Evolutionary conservation across 2,329 filamentous ascomycete genomes (phyloP), one percentile per base, ranked within the genome.

Genomic region (Ophiostoma ips): DNA sequence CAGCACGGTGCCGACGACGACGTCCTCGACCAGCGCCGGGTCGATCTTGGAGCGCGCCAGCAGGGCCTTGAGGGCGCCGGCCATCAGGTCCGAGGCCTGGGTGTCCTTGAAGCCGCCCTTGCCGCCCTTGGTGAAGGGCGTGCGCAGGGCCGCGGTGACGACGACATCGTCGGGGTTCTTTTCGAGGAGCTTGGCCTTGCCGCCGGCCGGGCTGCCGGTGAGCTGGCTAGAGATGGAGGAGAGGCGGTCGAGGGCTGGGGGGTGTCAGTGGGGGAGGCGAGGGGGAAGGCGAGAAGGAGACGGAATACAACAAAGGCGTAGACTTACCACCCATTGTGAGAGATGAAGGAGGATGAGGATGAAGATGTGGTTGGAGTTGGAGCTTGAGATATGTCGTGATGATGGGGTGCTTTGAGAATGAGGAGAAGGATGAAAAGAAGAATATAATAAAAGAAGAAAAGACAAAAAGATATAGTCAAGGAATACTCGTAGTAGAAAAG

Each of bases 61-160:
- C 56, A 96, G 71, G 53, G 81, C 81, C 68, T 81, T 83, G 68
- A 96, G 82, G 44, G 87, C 82, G 59, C 87, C 87, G 47, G 81
- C 80, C 60, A 96, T 81, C 55, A 96, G 74, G 66, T 96, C 90
- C 37, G 87, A 78, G 7, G 85, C 86, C 50, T 79, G 75, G 9
- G 92, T 96, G 69, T 96, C 92, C 73, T 96, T 96, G 76, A 98
- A 92, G 46, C 81, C 84, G 58, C 92, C 92, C 69, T 88, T 89
- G 61, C 89, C 88, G 58, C 88, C 90, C 68, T 87, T 94, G 57
- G 88, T 95, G 67, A 96, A 81, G 61, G 92, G 79, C 15, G 87
- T 94, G 60, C 92, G 87, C 62, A 95, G 85, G 58, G 85, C 87
- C 58, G 85, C 87, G 55, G 92, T 96, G 55, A 98, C 81, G 61